Evolutionary conservation across 1,284 basidiomycete species (phyloP).

Genomic region (Moesziomyces globuligerus): DNA sequence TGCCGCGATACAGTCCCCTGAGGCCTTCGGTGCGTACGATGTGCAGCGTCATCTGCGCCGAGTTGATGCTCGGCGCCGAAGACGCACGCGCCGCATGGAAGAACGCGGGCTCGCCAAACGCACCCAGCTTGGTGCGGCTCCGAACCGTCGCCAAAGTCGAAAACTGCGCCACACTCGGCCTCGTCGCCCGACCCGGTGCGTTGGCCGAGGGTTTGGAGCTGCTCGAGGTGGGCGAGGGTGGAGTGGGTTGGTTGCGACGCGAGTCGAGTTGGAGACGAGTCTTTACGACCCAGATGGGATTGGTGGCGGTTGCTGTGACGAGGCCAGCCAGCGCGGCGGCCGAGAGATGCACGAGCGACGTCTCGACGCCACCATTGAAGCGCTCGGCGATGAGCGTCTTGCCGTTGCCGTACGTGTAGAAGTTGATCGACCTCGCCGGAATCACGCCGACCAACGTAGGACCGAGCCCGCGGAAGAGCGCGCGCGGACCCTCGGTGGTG

Average conservation of each 20-base stretch:
- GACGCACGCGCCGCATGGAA: conserved; percentile 52
- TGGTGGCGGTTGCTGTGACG: conserved; percentile 87
- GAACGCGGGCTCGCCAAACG: conserved; percentile 45
- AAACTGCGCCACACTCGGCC: conserved; percentile 15
- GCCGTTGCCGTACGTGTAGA: conserved; percentile 97
- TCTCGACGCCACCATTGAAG: conserved; percentile 84
- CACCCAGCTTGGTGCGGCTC: conserved; percentile 23
- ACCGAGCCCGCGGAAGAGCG: conserved; percentile 92
- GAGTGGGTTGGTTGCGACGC: conserved; percentile 10
- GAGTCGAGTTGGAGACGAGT: conserved; percentile 83
- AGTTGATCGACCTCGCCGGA: conserved; percentile 90
- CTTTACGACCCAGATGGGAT: conserved; percentile 99
- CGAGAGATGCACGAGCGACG: conserved; percentile 82
- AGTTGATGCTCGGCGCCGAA: conserved; percentile 69
- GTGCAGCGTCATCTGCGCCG: conserved; percentile 75
- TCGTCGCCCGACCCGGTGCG: neutral
- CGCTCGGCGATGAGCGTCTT: conserved; percentile 86
- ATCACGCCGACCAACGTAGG: conserved; percentile 94
- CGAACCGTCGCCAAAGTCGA: conserved; percentile 11
- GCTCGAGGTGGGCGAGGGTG: neutral
- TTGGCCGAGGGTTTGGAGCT: neutral
- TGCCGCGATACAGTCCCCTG: conserved; percentile 89
- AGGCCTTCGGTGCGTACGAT: conserved; percentile 86
- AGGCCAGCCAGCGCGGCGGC: conserved; percentile 86
- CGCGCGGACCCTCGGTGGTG: conserved; percentile 86